Conservation (phyloP, 345 rosid genomes). For the Trapa bicornis region DNA sequence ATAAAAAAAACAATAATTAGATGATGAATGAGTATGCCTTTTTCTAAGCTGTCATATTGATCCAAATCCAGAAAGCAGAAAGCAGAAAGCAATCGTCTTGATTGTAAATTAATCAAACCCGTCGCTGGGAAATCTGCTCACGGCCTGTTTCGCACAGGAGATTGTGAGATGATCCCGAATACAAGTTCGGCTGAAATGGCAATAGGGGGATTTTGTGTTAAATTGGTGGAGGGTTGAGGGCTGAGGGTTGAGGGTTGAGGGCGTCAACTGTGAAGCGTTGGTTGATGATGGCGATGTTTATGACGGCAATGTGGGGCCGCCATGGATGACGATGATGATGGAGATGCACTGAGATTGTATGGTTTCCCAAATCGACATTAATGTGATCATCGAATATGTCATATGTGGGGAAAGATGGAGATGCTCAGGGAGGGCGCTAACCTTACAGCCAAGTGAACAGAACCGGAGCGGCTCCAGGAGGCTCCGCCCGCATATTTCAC, state of each 20-base stretch:
- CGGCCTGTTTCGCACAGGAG: no score
- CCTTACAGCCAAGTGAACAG: slow-evolving; percentile 96
- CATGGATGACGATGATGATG: neutral
- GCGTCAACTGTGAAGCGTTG: neutral
- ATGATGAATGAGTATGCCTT: neutral
- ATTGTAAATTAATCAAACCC: neutral
- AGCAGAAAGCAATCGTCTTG: neutral
- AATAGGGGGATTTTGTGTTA: no score
- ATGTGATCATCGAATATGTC: neutral
- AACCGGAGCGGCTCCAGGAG: slow-evolving; percentile 76
- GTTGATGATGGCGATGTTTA: slow-evolving; percentile 3
- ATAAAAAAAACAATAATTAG: neutral
- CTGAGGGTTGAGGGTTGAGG: neutral
- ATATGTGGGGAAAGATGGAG: slow-evolving; percentile 4
- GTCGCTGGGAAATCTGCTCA: neutral
- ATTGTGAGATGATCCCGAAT: no score
- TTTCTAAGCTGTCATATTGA: neutral
- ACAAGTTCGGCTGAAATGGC: no score
- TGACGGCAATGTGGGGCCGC: neutral
- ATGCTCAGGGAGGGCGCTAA: slow-evolving; percentile 7
- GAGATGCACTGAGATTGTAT: neutral
- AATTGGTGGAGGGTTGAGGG: neutral
- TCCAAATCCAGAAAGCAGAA: neutral
- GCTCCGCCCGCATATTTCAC: slow-evolving; percentile 75
- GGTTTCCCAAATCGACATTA: neutral